Base-by-base conservation (phyloP, 768 basidiomycete species). In the Chalciporus pseudorubinellus region DNA sequence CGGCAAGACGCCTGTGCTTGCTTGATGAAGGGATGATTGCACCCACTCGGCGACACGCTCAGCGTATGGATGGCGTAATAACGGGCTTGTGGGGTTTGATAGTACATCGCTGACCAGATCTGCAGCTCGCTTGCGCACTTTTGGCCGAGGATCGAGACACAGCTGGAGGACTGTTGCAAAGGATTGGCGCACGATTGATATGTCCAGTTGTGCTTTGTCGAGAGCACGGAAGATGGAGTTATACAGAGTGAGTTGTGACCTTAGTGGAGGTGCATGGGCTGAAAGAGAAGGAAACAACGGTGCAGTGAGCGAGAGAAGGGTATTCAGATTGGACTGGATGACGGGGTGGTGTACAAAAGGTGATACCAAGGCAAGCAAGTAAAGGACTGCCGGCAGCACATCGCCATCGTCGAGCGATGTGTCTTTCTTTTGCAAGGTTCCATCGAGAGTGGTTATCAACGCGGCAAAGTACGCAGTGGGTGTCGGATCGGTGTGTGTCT, bases 391-490 rank as follows among this genome's bases (percentile, higher is more conserved):
- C 20, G 68, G 67, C 1, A 69, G 38, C n/a, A 70, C 44, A 29
- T 73, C 54, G 75, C 78, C 72, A 87, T 95, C 45, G 87, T 84
- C 92, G 82, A 95, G 28, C 77, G 84, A 56, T 48, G 66, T 60
- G 59, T 76, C 77, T 60, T 74, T 77, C 64, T 78, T 85, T 71
- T 84, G 82, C 21, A 92, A 68, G 11, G 86, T 84, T 52, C 86
- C 83, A 61, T 92, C 88, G 26, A 95, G 77, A 8, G 90, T 88
- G 12, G 92, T 92, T 44, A 92, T 74, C 52, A 95, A 77, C 3
- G 89, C 87, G n/a, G 93, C 91, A 70, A 95, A 97, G 74, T 98
- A 98, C 26, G 97, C 95, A 1, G 92, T 93, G 7, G 95, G 78
- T 8, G 87, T 78, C 36, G 73, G 70, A 47, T 87, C 84, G 8